A percentile compares a stretch with the other conserved stretches of the same genome.
Conservation (phyloP, 441 rosid genomes). For the Populus hybrid region DNA sequence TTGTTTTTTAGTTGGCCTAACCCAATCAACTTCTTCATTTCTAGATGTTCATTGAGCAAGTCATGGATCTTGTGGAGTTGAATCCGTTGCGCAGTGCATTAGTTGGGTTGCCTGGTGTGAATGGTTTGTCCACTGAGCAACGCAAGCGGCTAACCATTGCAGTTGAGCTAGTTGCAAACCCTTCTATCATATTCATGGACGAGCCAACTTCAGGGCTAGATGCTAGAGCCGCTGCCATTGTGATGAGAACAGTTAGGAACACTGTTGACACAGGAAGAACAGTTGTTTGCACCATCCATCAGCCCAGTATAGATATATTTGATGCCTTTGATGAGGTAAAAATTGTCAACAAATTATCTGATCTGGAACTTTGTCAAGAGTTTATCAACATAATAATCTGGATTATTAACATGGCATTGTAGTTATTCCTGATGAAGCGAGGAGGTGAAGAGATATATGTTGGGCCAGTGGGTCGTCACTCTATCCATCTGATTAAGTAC, state of each 20-base stretch:
- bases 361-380: neutral
- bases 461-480: conserved; percentile 71
- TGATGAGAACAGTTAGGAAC: conserved; percentile 82
- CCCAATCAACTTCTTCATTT: neutral
- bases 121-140: conserved; percentile 74
- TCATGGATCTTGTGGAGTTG: conserved; percentile 75
- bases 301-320: conserved; percentile 80
- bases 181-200: conserved; percentile 82
- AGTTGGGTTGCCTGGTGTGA: conserved; percentile 79
- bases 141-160: conserved; percentile 80
- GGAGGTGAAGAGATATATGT: conserved; percentile 86
- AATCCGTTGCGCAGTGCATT: conserved; percentile 42
- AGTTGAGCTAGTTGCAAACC: conserved; percentile 77
- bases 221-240: conserved; percentile 83
- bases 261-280: conserved; percentile 84
- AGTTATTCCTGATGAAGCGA: conserved; percentile 67
- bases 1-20: neutral
- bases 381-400: neutral
- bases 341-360: neutral
- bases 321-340: conserved; percentile 78
- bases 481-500: conserved; percentile 53
- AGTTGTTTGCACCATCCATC: conserved; percentile 87
- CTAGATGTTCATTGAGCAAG: conserved; percentile 72
- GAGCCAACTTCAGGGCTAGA: conserved; percentile 85
- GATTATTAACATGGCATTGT: conserved; percentile 11